Percentiles rank a stretch among this genome's conserved stretches.
phyloP scores from a whole-genome alignment of 768 basidiomycete species.

The Lanmaoa rubissima region DNA sequence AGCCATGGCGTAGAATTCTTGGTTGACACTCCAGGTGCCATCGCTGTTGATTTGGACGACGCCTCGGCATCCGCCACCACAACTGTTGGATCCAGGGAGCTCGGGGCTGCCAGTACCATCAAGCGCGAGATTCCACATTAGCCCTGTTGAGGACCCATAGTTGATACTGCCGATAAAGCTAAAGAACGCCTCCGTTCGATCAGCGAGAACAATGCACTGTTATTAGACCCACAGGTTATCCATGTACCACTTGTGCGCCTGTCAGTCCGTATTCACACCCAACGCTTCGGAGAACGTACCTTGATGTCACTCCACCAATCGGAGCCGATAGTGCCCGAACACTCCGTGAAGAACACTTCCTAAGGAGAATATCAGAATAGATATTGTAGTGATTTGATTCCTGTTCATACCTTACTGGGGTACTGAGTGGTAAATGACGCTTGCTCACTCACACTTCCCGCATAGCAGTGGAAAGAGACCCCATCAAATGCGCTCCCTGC shows the following conservation, averaged over 20 bases:
- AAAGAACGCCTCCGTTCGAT: constrained; percentile 9
- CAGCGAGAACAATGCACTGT: constrained; percentile 22
- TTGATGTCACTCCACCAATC: constrained; percentile 85
- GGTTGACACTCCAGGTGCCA: constrained; percentile 63
- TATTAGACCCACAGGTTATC: constrained; percentile 50
- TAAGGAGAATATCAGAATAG: constrained; percentile 7
- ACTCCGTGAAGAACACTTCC: constrained; percentile 56
- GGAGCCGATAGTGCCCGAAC: constrained; percentile 59
- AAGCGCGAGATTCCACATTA: constrained; percentile 78
- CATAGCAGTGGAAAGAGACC: constrained; percentile 73
- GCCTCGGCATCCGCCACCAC: constrained; percentile 62
- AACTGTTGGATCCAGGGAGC: constrained; percentile 62
- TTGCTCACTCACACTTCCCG: constrained; percentile 52
- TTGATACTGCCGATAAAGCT: constrained; percentile 40
- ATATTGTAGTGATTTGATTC: background rate
- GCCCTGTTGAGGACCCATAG: constrained; percentile 39
- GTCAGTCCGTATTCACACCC: constrained; percentile 7
- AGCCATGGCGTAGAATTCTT: constrained; percentile 77
- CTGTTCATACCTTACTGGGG: constrained; percentile 45
- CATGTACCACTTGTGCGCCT: constrained; percentile 56
- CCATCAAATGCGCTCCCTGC: constrained; percentile 57
- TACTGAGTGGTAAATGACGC: constrained; percentile 53
- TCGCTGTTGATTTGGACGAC: constrained; percentile 65
- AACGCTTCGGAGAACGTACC: constrained; percentile 33
- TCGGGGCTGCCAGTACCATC: constrained; percentile 62